Evolutionary conservation across 2,329 filamentous ascomycete species (phyloP), one percentile per base, ranked within the genome.

Genomic region (Scleromitrula shiraiana): DNA sequence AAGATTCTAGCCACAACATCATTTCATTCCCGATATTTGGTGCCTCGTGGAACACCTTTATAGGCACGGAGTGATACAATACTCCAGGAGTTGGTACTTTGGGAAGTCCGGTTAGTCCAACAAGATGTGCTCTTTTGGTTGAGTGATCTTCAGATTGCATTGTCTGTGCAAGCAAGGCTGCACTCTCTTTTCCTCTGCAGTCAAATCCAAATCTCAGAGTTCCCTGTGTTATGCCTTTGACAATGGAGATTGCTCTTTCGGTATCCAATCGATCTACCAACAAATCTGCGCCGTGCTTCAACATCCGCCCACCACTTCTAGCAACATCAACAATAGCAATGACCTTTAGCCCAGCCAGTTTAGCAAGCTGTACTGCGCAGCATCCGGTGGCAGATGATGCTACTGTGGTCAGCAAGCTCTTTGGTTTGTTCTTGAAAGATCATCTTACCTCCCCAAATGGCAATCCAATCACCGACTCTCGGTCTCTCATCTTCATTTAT

Each of bases 21-120:
- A 88, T 61, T 0, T 70, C 71, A 53, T 80, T 75, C 0, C 85
- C 85, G 0, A 88, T 69, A 2, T 70, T 70, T 0, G 78, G 75
- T 0, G 81, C 72, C 50, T 83, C 79, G 59, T 90, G 85, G 59
- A 87, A 89, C 4, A 87, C 59, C 64, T 89, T 89, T 52, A 90
- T 85, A 0, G 85, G 85, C 0, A 89, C 80, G 0, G 58, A 56
- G 45, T 62, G 59, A 40, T 59, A 60, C 7, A 53, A 51, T 9
- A 62, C 50, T 10, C 56, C 58, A 14, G 50, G 20, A 8, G 40
- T 53, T 8, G 47, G 39, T 26, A 54, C 48, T 59, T 85, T 86
- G 0, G 85, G 85, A 3, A 87, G 55, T 0, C 83, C 84, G 0
- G 78, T 79, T 37, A 89, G 57, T 0, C 84, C 83, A 0, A 88